Base-by-base conservation (phyloP, 306 rosid genomes). In the Morella rubra region DNA sequence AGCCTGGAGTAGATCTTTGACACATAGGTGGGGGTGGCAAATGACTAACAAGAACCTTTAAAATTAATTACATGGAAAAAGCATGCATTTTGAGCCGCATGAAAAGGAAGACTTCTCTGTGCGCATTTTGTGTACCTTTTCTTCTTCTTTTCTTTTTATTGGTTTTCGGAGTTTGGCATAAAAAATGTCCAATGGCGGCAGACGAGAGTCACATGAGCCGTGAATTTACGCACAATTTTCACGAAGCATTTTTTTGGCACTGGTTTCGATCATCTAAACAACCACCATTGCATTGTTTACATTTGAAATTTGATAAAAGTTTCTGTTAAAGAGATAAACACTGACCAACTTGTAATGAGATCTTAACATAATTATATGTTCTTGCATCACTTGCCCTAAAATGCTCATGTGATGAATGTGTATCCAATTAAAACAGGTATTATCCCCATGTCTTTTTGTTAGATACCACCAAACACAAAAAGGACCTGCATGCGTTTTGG, bases 11-110 rank as follows among this genome's bases (percentile, higher is more conserved):
- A 70, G 84, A 82, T 86, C 44, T 74, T 27, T 64, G 70, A 72
- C 73, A 77, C 61, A 69, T 59, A 64, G 77, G 73, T 79, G 83
- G 72, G 79, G 81, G 80, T 64, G 84, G 80, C 71, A 69, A 44
- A 71, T 77, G 86, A 83, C 81, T 20, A 22, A 46, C 65, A 81
- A 15, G 72, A 66, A 27, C 77, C 56, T 72, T 32, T 68, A 40
- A 22, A 37, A 42, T 5, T 65, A 3, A 27, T 68, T 44, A 18
- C 46, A 55, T 68, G 12, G 9, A 46, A 44, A 67, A 67, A 32
- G 3, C 66, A 80, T 74, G 83, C 65, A 68, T 58, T 61, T 14
- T 13, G 20, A 22, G 41, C 37, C 22, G 40, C 49, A 62, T 41
- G 22, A 75, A 50, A 15, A 47, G 64, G 27, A 51, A 10, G 55